Percentiles rank a stretch among this genome's conserved stretches.
Evolutionary conservation across 179 eudicot genomes (phyloP).

Genomic region (Sideroxylon spinosum): DNA sequence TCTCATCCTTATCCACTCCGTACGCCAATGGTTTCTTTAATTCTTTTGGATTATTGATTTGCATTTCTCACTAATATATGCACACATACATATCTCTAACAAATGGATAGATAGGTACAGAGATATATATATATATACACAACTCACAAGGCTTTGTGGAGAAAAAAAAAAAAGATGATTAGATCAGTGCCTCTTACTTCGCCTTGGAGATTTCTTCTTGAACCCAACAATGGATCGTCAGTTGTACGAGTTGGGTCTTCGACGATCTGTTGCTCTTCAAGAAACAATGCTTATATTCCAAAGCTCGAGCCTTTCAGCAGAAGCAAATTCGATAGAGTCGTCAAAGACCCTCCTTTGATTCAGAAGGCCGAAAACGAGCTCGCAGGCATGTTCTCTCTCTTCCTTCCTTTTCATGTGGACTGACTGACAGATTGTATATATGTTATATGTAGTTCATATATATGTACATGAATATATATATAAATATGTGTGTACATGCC

Average conservation of each 20-base stretch:
- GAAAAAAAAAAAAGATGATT: slow-evolving; percentile 7
- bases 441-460: too few relatives aligned
- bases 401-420: neutral
- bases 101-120: too few relatives aligned
- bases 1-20: slow-evolving; percentile 3
- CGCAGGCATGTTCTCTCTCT: slow-evolving; percentile 41
- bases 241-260: slow-evolving; percentile 12
- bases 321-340: slow-evolving; percentile 50
- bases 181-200: slow-evolving; percentile 18
- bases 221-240: neutral
- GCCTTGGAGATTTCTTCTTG: neutral
- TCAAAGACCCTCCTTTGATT: slow-evolving; percentile 69
- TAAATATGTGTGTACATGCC: too few relatives aligned
- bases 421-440: neutral
- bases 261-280: slow-evolving; percentile 30
- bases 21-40: too few relatives aligned
- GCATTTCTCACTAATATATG: too few relatives aligned
- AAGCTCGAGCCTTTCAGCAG: slow-evolving; percentile 76
- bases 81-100: too few relatives aligned
- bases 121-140: neutral
- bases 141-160: neutral
- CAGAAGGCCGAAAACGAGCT: slow-evolving; percentile 60
- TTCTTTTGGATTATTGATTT: neutral
- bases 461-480: too few relatives aligned
- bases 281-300: slow-evolving; percentile 40